Base-by-base conservation (phyloP, 2,329 filamentous ascomycete genomes). In the Grosmannia clavigera region DNA sequence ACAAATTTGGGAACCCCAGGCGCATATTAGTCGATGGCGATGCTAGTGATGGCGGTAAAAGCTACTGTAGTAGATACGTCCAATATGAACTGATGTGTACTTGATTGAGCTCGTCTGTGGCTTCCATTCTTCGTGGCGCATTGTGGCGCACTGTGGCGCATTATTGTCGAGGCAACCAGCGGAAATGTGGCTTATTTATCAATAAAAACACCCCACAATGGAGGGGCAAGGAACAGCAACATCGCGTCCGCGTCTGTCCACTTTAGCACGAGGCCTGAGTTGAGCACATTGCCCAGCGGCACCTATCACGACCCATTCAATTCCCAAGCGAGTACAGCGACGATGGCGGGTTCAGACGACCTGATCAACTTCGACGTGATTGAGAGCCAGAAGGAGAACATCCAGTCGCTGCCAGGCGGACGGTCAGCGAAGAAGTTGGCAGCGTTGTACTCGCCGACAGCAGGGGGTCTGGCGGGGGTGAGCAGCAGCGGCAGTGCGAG, bases 331-430 rank as follows among this genome's bases (percentile, higher is more conserved):
- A 35, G 25, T n/a, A 33, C 35, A 11, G 46, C 58, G 40, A 65
- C n/a, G 11, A 66, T 66, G 63, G 64, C 62, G 22, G 61, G 43
- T 40, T 60, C 61, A 7, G 73, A 74, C 62, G 81, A 86, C 66
- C 72, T 83, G 48, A 83, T 86, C 70, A 76, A 84, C 75, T 97
- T 99, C 76, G 88, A 95, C 68, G 82, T 96, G 64, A 96, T 99
- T 74, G 94, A 99, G 75, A 84, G 83, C 55, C 92, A 96, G 68
- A 99, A 99, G 75, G 94, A 99, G 76, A 99, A 99, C 74, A 96
- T 99, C 60, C 92, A 96, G 73, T 86, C 91, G 27, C 81, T 99
- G 14, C 92, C 92, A 19, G 88, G 90, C 64, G 94, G 81, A 27
- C 78, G 94, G 65, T 97, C 92, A 50, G 94, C 92, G 54, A 89